Conservation (phyloP, 2,329 filamentous ascomycete species). For the Cladosporium sp. region DNA sequence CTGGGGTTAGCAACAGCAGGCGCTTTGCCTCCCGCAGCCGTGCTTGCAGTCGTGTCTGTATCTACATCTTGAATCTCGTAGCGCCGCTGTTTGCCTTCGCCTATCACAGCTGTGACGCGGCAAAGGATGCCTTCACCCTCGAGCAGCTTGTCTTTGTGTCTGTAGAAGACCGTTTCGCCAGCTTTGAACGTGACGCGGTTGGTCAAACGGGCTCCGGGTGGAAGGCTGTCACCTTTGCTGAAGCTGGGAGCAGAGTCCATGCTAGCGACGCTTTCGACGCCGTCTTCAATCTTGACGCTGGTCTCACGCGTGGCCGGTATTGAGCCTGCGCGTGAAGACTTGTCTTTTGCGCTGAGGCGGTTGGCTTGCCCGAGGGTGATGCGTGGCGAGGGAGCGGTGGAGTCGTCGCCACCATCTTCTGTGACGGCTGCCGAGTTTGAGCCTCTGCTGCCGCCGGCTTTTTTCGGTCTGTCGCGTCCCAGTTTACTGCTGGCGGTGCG, state of each 20-base stretch:
- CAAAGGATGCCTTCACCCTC: constrained; percentile 56
- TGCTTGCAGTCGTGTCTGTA: constrained; percentile 31
- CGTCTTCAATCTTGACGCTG: constrained; percentile 54
- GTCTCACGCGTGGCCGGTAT: constrained; percentile 49
- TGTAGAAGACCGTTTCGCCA: constrained; percentile 53
- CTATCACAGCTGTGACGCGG: constrained; percentile 52
- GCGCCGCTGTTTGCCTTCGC: constrained; percentile 54
- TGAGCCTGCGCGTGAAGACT: constrained; percentile 41
- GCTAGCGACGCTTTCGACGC: constrained; percentile 44
- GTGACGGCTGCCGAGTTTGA: constrained; percentile 28
- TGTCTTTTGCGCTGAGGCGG: constrained; percentile 37
- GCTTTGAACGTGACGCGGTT: constrained; percentile 38
- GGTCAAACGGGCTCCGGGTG: constrained; percentile 23
- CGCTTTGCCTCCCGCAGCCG: constrained; percentile 30
- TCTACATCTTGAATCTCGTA: constrained; percentile 56
- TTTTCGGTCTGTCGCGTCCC: constrained; percentile 27
- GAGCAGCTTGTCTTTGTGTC: constrained; percentile 41
- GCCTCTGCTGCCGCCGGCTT: constrained; percentile 26
- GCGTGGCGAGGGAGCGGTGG: constrained; percentile 36
- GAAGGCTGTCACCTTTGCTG: constrained; percentile 18
- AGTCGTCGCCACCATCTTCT: constrained; percentile 33
- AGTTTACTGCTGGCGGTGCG: constrained; percentile 32
- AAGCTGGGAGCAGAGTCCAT: constrained; percentile 42
- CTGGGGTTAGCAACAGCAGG: constrained; percentile 30
- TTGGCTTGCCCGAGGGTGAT: constrained; percentile 30